Conservation (phyloP, 352 stramenopile genomes). For the Globisporangium uncinulatum region DNA sequence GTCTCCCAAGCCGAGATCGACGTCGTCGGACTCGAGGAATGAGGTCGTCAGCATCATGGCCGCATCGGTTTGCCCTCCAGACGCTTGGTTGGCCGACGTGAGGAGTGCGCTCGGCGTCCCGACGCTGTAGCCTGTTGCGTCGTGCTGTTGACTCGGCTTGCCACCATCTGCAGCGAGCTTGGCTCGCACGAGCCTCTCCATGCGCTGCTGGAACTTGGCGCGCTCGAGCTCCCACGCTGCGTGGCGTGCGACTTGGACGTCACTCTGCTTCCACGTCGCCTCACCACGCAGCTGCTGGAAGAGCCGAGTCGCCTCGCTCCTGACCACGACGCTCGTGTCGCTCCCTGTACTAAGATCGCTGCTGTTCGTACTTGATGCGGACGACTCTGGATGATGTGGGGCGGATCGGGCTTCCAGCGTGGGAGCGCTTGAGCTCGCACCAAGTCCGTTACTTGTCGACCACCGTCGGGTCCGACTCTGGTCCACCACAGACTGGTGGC, state of each 20-base stretch:
- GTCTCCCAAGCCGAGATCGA: not conserved
- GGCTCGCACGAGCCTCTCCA: slow-evolving; percentile 62
- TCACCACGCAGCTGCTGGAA: slow-evolving; percentile 68
- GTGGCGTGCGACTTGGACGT: slow-evolving; percentile 59
- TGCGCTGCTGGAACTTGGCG: slow-evolving; percentile 60
- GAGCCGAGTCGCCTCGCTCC: slow-evolving; percentile 28
- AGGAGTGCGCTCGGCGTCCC: no score
- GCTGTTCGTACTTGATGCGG: not conserved
- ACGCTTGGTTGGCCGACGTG: not conserved
- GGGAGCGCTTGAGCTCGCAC: slow-evolving; percentile 20
- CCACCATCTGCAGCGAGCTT: slow-evolving; percentile 15
- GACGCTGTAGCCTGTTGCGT: no score
- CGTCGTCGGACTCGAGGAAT: no score
- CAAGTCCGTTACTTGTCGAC: slow-evolving; percentile 6
- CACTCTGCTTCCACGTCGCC: slow-evolving; percentile 69
- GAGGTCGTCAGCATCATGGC: no score
- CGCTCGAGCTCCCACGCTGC: slow-evolving; percentile 59
- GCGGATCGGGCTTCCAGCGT: slow-evolving; percentile 3
- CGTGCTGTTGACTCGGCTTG: slow-evolving; percentile 39
- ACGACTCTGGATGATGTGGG: not conserved
- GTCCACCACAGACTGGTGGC: slow-evolving; percentile 18
- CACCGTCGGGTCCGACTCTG: slow-evolving; percentile 17
- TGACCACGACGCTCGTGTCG: not conserved
- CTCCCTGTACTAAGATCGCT: not conserved
- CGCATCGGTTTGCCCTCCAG: not conserved